Base-by-base conservation (phyloP, 345 rosid species). In the Mallotus nudiflorus region DNA sequence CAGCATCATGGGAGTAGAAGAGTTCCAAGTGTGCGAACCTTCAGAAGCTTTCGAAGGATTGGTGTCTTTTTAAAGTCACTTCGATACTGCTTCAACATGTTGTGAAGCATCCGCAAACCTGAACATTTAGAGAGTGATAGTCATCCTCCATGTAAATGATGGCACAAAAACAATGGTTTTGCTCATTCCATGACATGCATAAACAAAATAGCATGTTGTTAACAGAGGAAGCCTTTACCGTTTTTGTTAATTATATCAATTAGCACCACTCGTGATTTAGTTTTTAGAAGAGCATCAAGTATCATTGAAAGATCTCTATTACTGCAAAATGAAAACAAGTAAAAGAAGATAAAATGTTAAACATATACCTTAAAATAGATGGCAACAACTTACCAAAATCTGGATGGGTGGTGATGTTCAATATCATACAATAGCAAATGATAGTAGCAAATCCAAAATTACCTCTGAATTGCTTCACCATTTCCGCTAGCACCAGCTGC, bases 251-350 rank as follows among this genome's bases (percentile, higher is more conserved):
- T 83, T 70, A 95, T 79, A 71, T 95, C 99, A 72, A 81, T 75
- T 72, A 95, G 75, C 65, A 92, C 99, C 44, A 73, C 61, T 74
- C 89, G 80, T n/a, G 99, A 95, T 78, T 87, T 92, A 77, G 99
- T 92, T 82, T 95, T 95, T 66, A 95, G 83, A 72, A 95, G 89
- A n/a, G 96, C 99, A 85, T 92, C 99, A 62, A 95, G 97, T 71
- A 95, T 90, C 98, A 95, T 95, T 56, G 99, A 95, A 72, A 95
- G 95, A 76, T 95, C 99, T 71, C 97, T 94, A 82, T 89, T 95
- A 84, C 99, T 95, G 92, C 83, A 77, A 77, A 25, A 82, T 73
- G 72, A 73, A 66, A 73, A 77, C 66, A 42, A 42, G 9, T 4
- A 12, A 42, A 42, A 3, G 37, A 33, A 12, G 9, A 52, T 12